Base-by-base conservation (phyloP, 768 basidiomycete genomes). In the Suillus hirtellus region DNA sequence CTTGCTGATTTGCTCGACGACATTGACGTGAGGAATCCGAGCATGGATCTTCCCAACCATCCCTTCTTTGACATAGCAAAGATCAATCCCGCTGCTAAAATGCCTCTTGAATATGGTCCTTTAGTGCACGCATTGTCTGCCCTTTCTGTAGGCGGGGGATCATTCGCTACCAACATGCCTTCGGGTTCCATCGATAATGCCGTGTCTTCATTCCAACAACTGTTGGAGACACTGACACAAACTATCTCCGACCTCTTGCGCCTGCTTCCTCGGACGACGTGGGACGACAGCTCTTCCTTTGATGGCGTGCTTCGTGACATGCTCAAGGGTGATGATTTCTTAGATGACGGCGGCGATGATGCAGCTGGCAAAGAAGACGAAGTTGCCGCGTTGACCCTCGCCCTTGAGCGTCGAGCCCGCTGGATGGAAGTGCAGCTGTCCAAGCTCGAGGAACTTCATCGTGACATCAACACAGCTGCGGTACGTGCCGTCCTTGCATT, bases 371-470 rank as follows among this genome's bases (percentile, higher is more conserved):
- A 86, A 68, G 91, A 93, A 65, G 92, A 93, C 69, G 93, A 95
- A 71, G 92, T 95, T 8, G 90, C 89, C 2, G 89, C 89, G 19
- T 78, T 95, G 64, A 95, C 92, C 2, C 78, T 89, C 56, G 92
- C 92, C 9, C 83, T 95, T 52, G 92, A 93, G 72, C 88, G 90
- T 65, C 89, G 93, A n/a, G 93, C 93, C 17, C 83, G 91, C 49
- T 95, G 93, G 92, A 94, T 95, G 90, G 92, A 95, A 75, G 90
- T 93, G 24, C 93, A 94, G 73, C 76, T 95, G 19, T 91, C 90
- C 0, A 94, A 95, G 72, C 79, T 95, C 42, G 93, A 95, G 74
- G 93, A 93, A 70, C 80, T 95, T 40, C 93, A 95, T 68, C 89
- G 90, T 35, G 93, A 95, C 67, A 94, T 95, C 76, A 95, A 95